Base-by-base conservation (phyloP, 2,329 filamentous ascomycete species). In the Penicillium sclerotigenum region DNA sequence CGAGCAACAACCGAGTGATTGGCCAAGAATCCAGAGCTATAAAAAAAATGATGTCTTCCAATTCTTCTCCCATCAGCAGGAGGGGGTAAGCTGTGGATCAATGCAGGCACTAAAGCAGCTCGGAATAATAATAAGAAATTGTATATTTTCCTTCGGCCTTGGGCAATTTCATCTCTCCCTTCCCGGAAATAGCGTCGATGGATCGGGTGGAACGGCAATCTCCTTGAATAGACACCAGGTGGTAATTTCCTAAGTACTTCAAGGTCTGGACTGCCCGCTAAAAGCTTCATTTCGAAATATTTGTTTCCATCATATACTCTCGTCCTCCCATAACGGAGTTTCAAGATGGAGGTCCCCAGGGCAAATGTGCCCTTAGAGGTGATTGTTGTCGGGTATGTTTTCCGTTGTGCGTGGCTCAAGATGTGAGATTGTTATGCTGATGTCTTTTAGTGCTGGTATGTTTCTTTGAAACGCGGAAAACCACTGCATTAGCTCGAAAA, bases 381-480 rank as follows among this genome's bases (percentile, higher is more conserved):
- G 29, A 56, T 73, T 34, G 50, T 73, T 24, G 71, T 73, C 58
- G 71, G 71, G 71, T 73, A 65, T 52, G 70, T 60, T 24, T 36
- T 29, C 16, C 16, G 3, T n/a, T 34, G 10, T 47, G 14, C 45
- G 26, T 47, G 45, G 26, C 14, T 24, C 7, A 6, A 22, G 7
- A 14, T 48, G 10, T 11, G 45, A 33, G 29, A 42, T 54, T 36
- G 16, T 16, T 13, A n/a, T 56, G 46, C 54, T 66, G 34, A 58
- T 57, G 1, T 38, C 48, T 2, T 10, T 36, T 54, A 71, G 69
- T 29, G 68, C 69, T 20, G 68, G 69, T 71, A 71, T 61, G 65
- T 45, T 38, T 4, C 20, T 45, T 14, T 26, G 20, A n/a, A 45
- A 29, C 7, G 20, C 11, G 2, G 5, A 13, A 18, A 29, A 5